A percentile compares a stretch with the other conserved stretches of the same genome.
These are phyloP conservation scores for Sporopachydermia lactativora DNA, from an alignment of 805 yeast species.

Conservation along the genomic window DNA sequence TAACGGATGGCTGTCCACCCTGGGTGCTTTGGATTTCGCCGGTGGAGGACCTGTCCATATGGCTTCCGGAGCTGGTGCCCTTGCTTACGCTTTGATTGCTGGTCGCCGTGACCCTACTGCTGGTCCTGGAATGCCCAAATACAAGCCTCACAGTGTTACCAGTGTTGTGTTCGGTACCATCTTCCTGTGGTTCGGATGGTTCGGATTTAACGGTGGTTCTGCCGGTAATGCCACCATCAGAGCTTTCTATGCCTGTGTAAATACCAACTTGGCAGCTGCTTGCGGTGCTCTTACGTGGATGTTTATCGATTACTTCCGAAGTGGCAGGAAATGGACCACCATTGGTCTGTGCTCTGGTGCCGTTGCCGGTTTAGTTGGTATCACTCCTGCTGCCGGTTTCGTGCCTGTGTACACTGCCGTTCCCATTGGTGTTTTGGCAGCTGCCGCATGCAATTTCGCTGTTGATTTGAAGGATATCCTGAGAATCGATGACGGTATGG, in stretches of 20 bases:
- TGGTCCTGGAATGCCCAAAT: conserved; percentile 60
- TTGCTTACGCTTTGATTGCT: conserved; percentile 80
- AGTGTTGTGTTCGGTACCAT: conserved; percentile 86
- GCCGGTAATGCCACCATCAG: conserved; percentile 88
- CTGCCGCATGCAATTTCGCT: conserved; percentile 69
- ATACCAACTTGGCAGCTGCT: conserved; percentile 90
- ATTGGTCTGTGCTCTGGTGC: conserved; percentile 89
- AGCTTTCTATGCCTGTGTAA: conserved; percentile 87
- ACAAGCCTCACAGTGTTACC: conserved; percentile 88
- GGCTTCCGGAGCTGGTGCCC: conserved; percentile 86
- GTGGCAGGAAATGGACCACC: conserved; percentile 86
- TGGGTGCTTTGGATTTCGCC: conserved; percentile 91
- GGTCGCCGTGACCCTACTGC: conserved; percentile 83
- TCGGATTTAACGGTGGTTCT: conserved; percentile 97
- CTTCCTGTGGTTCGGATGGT: conserved; percentile 98
- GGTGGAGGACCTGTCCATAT: conserved; percentile 99
- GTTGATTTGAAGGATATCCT: conserved; percentile 63
- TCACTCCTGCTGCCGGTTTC: conserved; percentile 94
- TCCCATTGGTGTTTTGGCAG: conserved; percentile 71
- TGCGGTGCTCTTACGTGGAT: conserved; percentile 91
- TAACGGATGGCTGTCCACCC: conserved; percentile 71
- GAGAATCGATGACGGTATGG: conserved; percentile 88
- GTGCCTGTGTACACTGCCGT: conserved; percentile 88
- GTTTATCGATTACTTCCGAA: conserved; percentile 76
- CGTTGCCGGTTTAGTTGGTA: conserved; percentile 86